Evolutionary conservation across 805 yeast species (phyloP).

Genomic region (Saccharomycodes ludwigii): DNA sequence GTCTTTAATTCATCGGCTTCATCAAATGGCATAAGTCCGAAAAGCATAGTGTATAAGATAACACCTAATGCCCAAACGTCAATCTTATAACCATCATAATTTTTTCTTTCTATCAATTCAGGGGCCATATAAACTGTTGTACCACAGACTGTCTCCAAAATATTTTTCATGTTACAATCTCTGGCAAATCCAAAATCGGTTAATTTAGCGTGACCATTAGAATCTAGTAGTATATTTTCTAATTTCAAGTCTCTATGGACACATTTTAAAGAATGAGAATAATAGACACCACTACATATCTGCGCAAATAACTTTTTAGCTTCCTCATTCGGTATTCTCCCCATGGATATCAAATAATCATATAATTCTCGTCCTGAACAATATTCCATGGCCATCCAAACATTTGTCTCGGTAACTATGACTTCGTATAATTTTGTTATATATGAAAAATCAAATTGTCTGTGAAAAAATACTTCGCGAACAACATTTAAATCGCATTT

Average conservation of each 20-base stretch:
- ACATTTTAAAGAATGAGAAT: constrained; percentile 66
- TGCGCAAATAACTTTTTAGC: constrained; percentile 47
- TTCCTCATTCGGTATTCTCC: constrained; percentile 39
- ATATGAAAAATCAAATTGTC: constrained; percentile 72
- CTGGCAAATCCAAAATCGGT: constrained; percentile 94
- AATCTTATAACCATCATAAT: constrained; percentile 67
- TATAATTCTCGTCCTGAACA: constrained; percentile 75
- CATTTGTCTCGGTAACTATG: constrained; percentile 61
- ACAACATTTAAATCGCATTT: constrained; percentile 76
- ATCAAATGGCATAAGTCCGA: constrained; percentile 87
- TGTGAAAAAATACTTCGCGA: constrained; percentile 79
- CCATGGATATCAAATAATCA: constrained; percentile 45
- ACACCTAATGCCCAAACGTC: constrained; percentile 93
- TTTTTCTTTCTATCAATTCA: constrained; percentile 56
- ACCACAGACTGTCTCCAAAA: constrained; percentile 81
- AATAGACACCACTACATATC: constrained; percentile 43
- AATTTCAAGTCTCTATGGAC: constrained; percentile 78
- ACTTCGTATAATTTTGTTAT: constrained; percentile 80
- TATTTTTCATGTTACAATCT: constrained; percentile 44
- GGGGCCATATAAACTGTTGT: constrained; percentile 97
- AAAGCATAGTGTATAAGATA: constrained; percentile 69
- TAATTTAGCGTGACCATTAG: constrained; percentile 50
- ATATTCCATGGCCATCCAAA: constrained; percentile 85
- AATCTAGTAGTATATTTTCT: constrained; percentile 60
- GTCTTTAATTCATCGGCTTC: constrained; percentile 61